Evolutionary conservation across 768 basidiomycete species (phyloP).

Genomic region (Naganishia randhawae): DNA sequence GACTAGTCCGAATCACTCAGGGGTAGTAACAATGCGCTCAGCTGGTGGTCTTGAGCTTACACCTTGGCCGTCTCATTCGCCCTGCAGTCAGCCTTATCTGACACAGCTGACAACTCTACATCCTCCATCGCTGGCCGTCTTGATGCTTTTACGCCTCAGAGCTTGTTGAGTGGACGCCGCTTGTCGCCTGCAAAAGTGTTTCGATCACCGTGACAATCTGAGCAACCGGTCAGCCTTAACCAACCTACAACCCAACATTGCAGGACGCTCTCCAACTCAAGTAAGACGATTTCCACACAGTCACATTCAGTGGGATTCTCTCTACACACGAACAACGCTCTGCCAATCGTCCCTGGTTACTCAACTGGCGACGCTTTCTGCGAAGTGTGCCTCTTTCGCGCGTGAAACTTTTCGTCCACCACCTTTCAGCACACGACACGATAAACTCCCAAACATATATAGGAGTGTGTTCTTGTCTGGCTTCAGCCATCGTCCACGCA

Average conservation of each 20-base stretch:
- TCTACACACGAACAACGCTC: too few relatives aligned
- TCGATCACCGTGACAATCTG: background rate
- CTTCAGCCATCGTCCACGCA: background rate
- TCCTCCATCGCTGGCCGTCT: background rate
- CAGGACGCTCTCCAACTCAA: background rate
- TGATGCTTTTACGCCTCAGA: background rate
- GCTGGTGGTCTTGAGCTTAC: background rate
- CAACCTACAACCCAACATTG: background rate
- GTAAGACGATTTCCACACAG: background rate
- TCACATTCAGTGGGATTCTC: background rate
- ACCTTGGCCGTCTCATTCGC: background rate
- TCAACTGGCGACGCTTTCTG: too few relatives aligned
- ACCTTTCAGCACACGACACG: background rate
- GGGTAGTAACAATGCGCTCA: background rate
- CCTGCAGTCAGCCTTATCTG: background rate
- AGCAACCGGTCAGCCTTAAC: background rate
- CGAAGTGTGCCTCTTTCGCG: background rate
- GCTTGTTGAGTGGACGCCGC: constrained; percentile 1
- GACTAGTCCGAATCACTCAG: background rate
- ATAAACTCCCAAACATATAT: background rate
- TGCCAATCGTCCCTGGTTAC: too few relatives aligned
- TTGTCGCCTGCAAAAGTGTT: background rate
- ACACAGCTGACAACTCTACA: background rate
- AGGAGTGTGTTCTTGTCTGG: background rate
- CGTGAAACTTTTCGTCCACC: background rate